phyloP scores from a whole-genome alignment of 441 rosid species.

The Hura crepitans region DNA sequence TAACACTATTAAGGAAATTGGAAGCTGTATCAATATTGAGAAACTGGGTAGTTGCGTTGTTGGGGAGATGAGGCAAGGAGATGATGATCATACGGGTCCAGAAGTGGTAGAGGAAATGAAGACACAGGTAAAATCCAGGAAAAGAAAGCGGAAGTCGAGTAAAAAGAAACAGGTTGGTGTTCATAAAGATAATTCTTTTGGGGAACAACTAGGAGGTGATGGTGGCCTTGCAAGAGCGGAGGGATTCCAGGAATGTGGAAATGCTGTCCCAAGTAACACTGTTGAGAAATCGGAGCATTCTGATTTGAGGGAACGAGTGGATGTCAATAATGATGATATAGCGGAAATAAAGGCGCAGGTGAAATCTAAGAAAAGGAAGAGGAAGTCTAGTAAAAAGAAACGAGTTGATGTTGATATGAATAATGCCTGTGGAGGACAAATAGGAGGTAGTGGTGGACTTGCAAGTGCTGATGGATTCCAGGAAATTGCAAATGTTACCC shows the following conservation, averaged over 20 bases:
- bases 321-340: background rate
- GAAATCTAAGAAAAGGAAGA: slow-evolving; percentile 6
- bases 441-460: background rate
- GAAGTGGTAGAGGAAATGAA: background rate
- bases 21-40: background rate
- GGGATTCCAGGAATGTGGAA: background rate
- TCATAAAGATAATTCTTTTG: background rate
- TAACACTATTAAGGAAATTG: background rate
- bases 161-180: background rate
- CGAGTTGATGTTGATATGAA: background rate
- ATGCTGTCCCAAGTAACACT: background rate
- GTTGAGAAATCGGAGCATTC: background rate
- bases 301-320: background rate
- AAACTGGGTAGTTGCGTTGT: background rate
- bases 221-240: background rate
- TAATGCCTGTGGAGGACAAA: background rate
- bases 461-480: background rate
- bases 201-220: background rate
- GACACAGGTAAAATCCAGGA: slow-evolving; percentile 1
- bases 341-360: slow-evolving; percentile 1
- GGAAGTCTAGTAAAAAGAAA: background rate
- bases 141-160: background rate
- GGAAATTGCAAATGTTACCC: background rate
- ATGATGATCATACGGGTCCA: background rate
- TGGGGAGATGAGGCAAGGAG: slow-evolving; percentile 6